Base-by-base conservation (phyloP, 768 basidiomycete genomes). In the Scleroderma citrinum region DNA sequence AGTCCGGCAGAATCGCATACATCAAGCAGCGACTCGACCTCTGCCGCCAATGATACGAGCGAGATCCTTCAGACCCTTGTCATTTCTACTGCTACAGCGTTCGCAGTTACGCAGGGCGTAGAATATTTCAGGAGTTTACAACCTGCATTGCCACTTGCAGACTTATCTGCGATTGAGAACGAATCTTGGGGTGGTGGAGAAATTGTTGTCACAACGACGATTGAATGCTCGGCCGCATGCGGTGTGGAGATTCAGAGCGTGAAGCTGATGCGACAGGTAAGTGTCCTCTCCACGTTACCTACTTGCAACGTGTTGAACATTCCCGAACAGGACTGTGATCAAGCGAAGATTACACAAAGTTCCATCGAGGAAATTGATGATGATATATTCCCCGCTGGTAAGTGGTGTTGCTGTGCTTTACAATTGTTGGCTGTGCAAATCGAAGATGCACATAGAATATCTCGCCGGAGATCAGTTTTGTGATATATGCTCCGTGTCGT, bases 21-120 rank as follows among this genome's bases (percentile, higher is more conserved):
- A 4, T 54, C 66, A 24, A 20, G 39, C 5, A 49, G 52, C 30
- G 44, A 56, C 53, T 14, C 50, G 47, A 52, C 57, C 54, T 62
- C 49, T 44, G 57, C 30, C 8, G 51, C 71, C 64, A 56, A 68
- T 57, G 58, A 64, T n/a, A 48, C 41, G 7, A 44, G 55, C 17
- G 92, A 95, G 60, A 75, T 76, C 0, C 68, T 88, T 41, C 77
- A 75, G 51, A 85, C 88, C 10, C 61, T 94, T 13, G 64, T 74
- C 5, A 74, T 97, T 13, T 79, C 84, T 2, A 80, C 83, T 0
- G 69, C 81, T n/a, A 72, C 75, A 5, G 80, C 89, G 0, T 73
- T 96, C 49, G 70, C 69, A 31, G 66, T 76, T 16, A 69, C 63
- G 2, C 81, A 82, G 53, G 70, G 71, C 7, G 75, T 85, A 10